phyloP scores from a whole-genome alignment of 805 yeast genomes.

The Komagataella populi region DNA sequence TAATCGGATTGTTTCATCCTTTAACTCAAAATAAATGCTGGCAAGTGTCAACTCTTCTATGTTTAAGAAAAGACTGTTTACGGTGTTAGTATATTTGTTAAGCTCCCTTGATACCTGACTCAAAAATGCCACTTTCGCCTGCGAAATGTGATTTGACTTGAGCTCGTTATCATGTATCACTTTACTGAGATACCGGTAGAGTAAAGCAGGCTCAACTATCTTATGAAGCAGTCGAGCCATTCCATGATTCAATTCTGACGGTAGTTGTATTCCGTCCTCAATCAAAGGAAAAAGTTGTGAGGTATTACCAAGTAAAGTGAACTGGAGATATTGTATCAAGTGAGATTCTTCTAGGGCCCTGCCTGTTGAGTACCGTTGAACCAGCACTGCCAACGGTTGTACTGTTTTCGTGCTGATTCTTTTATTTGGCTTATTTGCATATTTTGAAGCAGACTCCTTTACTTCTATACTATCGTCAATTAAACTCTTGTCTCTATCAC shows the following conservation, averaged over 20 bases:
- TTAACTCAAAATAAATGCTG: slow-evolving; percentile 25
- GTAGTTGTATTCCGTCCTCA: slow-evolving; percentile 26
- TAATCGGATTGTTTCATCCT: slow-evolving; percentile 38
- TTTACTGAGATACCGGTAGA: slow-evolving; percentile 34
- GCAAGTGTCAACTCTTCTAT: slow-evolving; percentile 15
- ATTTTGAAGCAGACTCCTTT: background rate
- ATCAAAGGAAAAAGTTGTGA: slow-evolving; percentile 37
- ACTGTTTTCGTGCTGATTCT: background rate
- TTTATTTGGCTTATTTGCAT: background rate
- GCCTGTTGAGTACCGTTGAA: background rate
- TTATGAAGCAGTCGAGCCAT: slow-evolving; percentile 39
- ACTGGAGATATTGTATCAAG: slow-evolving; percentile 33
- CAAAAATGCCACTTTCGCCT: slow-evolving; percentile 50
- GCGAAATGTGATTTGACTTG: slow-evolving; percentile 21
- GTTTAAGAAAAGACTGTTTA: slow-evolving; percentile 21
- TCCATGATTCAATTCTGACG: slow-evolving; percentile 39
- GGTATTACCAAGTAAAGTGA: slow-evolving; percentile 47
- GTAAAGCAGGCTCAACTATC: slow-evolving; percentile 59
- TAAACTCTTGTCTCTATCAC: background rate
- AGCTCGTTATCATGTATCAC: slow-evolving; percentile 12
- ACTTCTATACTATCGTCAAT: background rate
- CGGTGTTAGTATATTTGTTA: slow-evolving; percentile 18
- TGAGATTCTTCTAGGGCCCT: slow-evolving; percentile 16
- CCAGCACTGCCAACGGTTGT: background rate
- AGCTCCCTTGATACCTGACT: slow-evolving; percentile 27